phyloP scores from a whole-genome alignment of 352 stramenopile genomes.

The Aphanomyces cochlioides region DNA sequence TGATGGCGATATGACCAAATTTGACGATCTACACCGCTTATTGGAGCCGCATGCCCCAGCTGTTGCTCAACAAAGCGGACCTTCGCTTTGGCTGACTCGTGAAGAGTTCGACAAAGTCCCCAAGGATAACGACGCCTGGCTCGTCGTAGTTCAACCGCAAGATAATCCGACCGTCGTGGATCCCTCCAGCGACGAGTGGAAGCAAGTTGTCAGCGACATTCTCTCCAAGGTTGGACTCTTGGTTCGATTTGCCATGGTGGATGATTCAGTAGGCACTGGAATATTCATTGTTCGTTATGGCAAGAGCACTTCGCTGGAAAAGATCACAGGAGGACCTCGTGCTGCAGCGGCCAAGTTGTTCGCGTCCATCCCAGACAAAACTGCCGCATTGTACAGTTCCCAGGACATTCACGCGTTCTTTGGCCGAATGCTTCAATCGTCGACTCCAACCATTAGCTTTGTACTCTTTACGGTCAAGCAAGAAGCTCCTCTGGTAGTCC shows the following conservation, averaged over 20 bases:
- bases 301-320: not conserved
- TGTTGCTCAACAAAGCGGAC: conserved; percentile 24
- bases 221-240: conserved; percentile 15
- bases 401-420: conserved; percentile 61
- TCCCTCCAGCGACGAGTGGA: conserved; percentile 4
- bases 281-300: conserved; percentile 6
- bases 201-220: conserved; percentile 15
- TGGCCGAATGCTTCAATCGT: conserved; percentile 33
- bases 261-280: not conserved
- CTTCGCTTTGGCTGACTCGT: conserved; percentile 39
- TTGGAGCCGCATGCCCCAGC: conserved; percentile 34
- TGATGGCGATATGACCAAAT: conserved; percentile 50
- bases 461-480: conserved; percentile 61
- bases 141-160: conserved; percentile 55
- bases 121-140: conserved; percentile 54
- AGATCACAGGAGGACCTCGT: not conserved
- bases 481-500: conserved; percentile 48
- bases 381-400: conserved; percentile 43
- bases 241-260: conserved; percentile 15
- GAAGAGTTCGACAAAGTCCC: conserved; percentile 49
- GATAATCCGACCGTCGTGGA: conserved; percentile 20
- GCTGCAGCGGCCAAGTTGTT: conserved; percentile 51
- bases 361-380: conserved; percentile 46
- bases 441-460: conserved; percentile 46
- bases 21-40: conserved; percentile 53